Conservation (phyloP, 2,329 filamentous ascomycete genomes). For the Colletotrichum spaethianum region DNA sequence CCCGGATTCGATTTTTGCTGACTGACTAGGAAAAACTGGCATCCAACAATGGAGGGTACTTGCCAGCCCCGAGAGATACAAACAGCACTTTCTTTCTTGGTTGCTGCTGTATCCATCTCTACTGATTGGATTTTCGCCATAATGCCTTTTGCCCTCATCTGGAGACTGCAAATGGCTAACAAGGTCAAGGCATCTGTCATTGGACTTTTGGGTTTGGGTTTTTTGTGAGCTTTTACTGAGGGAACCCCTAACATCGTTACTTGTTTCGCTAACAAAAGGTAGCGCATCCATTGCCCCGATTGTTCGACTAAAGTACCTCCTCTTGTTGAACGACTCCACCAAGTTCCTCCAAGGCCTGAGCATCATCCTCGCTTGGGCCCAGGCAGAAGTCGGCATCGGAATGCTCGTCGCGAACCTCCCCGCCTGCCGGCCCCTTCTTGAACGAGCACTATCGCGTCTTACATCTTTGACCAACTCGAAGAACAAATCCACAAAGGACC, state of each 20-base stretch:
- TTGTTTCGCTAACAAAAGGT: not conserved
- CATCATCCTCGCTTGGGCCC: constrained; percentile 35
- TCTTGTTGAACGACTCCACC: constrained; percentile 33
- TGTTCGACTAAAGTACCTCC: constrained; percentile 36
- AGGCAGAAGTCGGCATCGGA: constrained; percentile 39
- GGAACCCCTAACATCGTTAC: too few relatives aligned
- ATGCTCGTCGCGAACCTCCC: constrained; percentile 37
- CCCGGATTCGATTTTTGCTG: not conserved
- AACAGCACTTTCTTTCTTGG: constrained; percentile 33
- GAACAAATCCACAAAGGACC: constrained; percentile 32
- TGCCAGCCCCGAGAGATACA: constrained; percentile 33
- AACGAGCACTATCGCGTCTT: constrained; percentile 29
- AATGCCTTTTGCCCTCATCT: constrained; percentile 34
- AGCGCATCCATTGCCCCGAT: constrained; percentile 38
- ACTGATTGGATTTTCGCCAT: constrained; percentile 38
- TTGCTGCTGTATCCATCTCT: constrained; percentile 34
- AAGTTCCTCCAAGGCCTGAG: constrained; percentile 30
- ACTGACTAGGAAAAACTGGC: constrained; percentile 29
- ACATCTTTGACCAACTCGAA: constrained; percentile 35
- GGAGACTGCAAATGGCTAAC: constrained; percentile 35
- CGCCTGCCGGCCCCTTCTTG: constrained; percentile 35
- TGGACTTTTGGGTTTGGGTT: constrained; percentile 28
- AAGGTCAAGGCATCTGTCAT: constrained; percentile 32
- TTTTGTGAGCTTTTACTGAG: constrained; percentile 17
- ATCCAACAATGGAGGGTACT: not conserved